Evolutionary conservation across 371 early-diverging fungal species (phyloP).

Genomic region (Syncephalis fuscata): DNA sequence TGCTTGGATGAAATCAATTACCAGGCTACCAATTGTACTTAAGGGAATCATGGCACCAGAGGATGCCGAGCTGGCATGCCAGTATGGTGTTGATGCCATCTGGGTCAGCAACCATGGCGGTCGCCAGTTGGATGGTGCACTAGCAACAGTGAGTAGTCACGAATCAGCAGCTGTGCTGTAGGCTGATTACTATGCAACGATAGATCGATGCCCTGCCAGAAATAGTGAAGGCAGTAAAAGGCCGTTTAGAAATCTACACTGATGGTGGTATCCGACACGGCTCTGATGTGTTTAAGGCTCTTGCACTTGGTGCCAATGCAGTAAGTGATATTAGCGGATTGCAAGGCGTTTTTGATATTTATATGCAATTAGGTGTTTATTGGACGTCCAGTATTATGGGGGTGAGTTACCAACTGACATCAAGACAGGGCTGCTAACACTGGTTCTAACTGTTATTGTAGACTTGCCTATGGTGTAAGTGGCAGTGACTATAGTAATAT

Average conservation of each 20-base stretch:
- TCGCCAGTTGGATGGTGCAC: constrained; percentile 63
- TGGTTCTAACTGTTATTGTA: no score
- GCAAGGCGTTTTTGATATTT: no score
- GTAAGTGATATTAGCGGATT: no score
- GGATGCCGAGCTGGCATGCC: constrained; percentile 76
- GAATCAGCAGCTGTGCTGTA: constrained; percentile 52
- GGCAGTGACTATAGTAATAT: no score
- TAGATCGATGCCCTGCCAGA: no score
- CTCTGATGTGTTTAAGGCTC: constrained; percentile 84
- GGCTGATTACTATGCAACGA: no score
- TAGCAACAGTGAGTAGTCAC: constrained; percentile 62
- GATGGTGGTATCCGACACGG: constrained; percentile 90
- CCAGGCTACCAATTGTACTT: constrained; percentile 74
- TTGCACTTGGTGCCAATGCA: constrained; percentile 81
- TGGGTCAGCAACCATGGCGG: constrained; percentile 94
- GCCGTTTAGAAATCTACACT: constrained; percentile 63
- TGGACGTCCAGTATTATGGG: no score
- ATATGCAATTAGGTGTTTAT: no score
- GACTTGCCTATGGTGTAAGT: no score
- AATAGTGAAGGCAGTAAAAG: no score
- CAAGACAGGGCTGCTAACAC: no score
- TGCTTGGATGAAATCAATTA: constrained; percentile 66
- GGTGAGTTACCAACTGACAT: no score
- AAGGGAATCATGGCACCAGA: constrained; percentile 83
- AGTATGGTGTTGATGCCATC: constrained; percentile 61